phyloP scores from a whole-genome alignment of 2,329 filamentous ascomycete genomes.

The Apiospora saccharicola region DNA sequence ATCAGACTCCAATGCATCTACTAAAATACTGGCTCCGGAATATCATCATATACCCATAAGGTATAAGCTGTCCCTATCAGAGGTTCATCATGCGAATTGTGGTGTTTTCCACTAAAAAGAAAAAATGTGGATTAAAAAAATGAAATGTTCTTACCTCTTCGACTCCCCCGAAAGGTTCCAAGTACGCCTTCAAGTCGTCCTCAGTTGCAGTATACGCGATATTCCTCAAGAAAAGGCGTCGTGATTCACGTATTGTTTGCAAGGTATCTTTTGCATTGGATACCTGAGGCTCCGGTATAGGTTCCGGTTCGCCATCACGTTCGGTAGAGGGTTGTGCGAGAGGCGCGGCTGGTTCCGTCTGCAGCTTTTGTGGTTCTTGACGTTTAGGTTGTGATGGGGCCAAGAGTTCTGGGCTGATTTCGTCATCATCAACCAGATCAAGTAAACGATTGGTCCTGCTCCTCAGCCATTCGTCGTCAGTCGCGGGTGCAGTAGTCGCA shows the following conservation, averaged over 20 bases:
- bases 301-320: slow-evolving; percentile 29
- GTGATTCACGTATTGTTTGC: slow-evolving; percentile 73
- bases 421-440: slow-evolving; percentile 81
- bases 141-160: slow-evolving; percentile 78
- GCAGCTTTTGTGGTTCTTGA: background rate
- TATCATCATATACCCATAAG: slow-evolving; percentile 82
- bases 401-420: slow-evolving; percentile 40
- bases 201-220: slow-evolving; percentile 82
- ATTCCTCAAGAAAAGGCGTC: slow-evolving; percentile 88
- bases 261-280: slow-evolving; percentile 53
- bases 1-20: slow-evolving; percentile 98
- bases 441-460: slow-evolving; percentile 86
- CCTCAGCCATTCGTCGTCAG: slow-evolving; percentile 91
- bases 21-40: slow-evolving; percentile 97
- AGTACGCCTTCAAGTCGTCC: slow-evolving; percentile 76
- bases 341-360: slow-evolving; percentile 8
- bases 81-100: slow-evolving; percentile 83
- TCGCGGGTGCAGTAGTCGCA: slow-evolving; percentile 49
- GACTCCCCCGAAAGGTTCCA: slow-evolving; percentile 75
- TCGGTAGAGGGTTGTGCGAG: slow-evolving; percentile 21
- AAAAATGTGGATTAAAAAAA: slow-evolving; percentile 27
- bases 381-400: background rate
- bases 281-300: slow-evolving; percentile 33
- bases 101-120: slow-evolving; percentile 18
- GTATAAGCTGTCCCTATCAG: slow-evolving; percentile 99